A percentile compares a stretch with the other conserved stretches of the same genome.
Evolutionary conservation across 2,329 filamentous ascomycete genomes (phyloP).

Genomic region (Ceratocystis colombiana): DNA sequence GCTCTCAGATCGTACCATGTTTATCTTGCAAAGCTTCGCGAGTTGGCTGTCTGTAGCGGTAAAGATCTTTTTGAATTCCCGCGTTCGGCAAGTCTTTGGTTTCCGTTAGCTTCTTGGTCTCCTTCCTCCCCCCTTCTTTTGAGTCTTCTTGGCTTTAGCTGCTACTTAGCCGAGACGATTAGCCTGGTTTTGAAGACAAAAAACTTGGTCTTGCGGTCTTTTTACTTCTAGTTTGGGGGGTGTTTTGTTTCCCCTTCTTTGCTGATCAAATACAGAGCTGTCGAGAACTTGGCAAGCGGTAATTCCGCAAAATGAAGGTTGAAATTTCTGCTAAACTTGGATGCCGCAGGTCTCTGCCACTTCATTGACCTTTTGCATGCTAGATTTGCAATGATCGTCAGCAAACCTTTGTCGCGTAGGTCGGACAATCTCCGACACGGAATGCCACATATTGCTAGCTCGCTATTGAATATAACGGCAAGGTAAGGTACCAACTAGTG

Average conservation of each 20-base stretch:
- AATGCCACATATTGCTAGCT: not conserved
- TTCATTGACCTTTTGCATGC: not conserved
- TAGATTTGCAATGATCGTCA: slow-evolving; percentile 1
- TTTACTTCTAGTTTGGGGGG: not conserved
- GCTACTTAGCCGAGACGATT: not conserved
- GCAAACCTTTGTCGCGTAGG: not conserved
- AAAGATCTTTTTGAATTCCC: not conserved
- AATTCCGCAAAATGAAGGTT: not conserved
- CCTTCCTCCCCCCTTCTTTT: not conserved
- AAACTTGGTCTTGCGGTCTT: not conserved
- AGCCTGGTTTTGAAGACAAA: not conserved
- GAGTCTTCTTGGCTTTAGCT: slow-evolving; percentile 1
- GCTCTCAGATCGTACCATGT: too few species aligned
- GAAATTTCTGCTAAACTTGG: slow-evolving; percentile 7
- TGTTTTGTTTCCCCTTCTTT: not conserved
- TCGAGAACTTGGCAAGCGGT: slow-evolving; percentile 1
- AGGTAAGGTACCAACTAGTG: not conserved
- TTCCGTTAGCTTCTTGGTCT: not conserved
- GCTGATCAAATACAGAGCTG: not conserved
- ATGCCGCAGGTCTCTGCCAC: not conserved
- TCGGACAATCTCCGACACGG: slow-evolving; percentile 3
- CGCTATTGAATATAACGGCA: not conserved
- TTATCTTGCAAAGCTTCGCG: too few species aligned
- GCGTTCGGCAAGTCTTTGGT: slow-evolving; percentile 4
- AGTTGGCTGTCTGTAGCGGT: too few species aligned